Conservation (phyloP, 306 rosid species). For the Pyrus bretschneideri region DNA sequence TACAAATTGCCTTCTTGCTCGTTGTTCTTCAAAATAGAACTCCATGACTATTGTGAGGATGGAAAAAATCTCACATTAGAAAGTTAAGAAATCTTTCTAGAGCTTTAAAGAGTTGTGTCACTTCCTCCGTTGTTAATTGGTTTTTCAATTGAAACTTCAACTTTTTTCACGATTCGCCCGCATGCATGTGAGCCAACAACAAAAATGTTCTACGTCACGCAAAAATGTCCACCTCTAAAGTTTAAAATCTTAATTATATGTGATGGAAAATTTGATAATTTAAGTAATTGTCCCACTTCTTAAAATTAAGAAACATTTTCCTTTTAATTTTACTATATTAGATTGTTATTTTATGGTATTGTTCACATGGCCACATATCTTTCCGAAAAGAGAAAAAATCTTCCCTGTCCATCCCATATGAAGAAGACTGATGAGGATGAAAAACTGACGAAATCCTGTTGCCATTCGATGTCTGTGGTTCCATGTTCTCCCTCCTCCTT, state of each 20-base stretch:
- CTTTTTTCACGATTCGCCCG: accelerated
- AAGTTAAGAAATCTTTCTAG: no score
- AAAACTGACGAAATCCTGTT: not conserved
- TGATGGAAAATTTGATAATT: no score
- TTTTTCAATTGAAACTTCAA: no score
- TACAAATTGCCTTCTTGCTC: not conserved
- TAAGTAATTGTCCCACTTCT: not conserved
- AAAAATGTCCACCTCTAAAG: not conserved
- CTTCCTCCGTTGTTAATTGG: no score
- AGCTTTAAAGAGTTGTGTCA: not conserved
- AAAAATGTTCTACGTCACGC: not conserved
- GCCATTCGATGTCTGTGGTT: not conserved
- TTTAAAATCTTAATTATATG: no score
- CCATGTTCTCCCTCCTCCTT: not conserved
- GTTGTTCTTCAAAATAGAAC: not conserved
- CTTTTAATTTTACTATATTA: not conserved
- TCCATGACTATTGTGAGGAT: not conserved
- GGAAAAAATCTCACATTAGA: not conserved
- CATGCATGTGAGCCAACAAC: not conserved
- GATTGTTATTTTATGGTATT: not conserved
- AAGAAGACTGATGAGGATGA: no score
- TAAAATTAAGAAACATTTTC: not conserved
- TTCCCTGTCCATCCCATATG: not conserved
- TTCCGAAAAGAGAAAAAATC: not conserved
- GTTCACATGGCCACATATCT: not conserved